A percentile compares a stretch with the other conserved stretches of the same genome.
phyloP scores from a whole-genome alignment of 495 filamentous ascomycete species.

The Peziza echinospora region DNA sequence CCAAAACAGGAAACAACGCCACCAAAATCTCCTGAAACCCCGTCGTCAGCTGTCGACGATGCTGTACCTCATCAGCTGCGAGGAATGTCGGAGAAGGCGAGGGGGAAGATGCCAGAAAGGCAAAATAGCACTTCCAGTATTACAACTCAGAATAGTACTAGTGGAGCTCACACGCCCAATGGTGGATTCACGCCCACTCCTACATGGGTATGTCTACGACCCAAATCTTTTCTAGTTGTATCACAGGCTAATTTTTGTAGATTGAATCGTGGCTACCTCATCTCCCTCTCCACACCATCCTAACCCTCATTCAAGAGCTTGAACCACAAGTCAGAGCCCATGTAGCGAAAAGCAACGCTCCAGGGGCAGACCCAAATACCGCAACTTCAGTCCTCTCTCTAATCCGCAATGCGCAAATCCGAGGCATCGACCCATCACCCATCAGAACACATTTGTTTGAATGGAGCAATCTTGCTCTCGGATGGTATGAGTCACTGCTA shows the following conservation, averaged over 20 bases:
- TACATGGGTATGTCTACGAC: conserved; percentile 44
- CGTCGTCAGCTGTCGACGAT: conserved; percentile 54
- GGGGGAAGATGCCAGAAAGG: conserved; percentile 89
- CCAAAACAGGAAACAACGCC: neutral
- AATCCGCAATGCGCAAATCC: conserved; percentile 26
- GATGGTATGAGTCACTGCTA: conserved; percentile 88
- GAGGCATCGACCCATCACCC: conserved; percentile 50
- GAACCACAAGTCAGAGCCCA: conserved; percentile 22
- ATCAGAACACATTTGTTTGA: conserved; percentile 75
- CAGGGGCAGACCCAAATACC: conserved; percentile 11
- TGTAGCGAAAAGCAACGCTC: conserved; percentile 3
- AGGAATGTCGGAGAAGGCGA: conserved; percentile 94
- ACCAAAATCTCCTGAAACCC: conserved; percentile 29
- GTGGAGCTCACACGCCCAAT: conserved; percentile 16
- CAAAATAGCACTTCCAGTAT: conserved; percentile 67
- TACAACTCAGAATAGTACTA: conserved; percentile 35
- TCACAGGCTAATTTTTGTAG: conserved; percentile 25
- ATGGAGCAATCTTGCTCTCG: conserved; percentile 78
- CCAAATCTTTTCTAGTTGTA: conserved; percentile 3
- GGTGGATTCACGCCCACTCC: conserved; percentile 57
- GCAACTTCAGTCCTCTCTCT: conserved; percentile 9
- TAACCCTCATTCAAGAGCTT: conserved; percentile 52
- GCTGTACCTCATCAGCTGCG: conserved; percentile 71
- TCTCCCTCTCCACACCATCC: conserved; percentile 72
- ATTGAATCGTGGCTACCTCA: conserved; percentile 89